Conservation (phyloP, 192 early-diverging fungal species). For the Coemansia sp. region DNA sequence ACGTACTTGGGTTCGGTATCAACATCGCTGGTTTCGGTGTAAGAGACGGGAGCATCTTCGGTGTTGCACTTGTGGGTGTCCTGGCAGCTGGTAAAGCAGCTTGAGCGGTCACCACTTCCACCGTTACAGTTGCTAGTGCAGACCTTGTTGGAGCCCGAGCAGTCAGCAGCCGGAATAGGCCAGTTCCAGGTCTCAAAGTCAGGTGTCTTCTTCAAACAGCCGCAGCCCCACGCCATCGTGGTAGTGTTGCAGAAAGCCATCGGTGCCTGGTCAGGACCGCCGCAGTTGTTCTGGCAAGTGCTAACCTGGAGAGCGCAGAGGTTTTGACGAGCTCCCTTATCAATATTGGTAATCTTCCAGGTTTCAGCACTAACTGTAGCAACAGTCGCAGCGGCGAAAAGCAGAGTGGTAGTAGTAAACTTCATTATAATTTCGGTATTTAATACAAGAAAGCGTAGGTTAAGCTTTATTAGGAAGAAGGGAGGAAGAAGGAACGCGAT, state of each 20-base stretch:
- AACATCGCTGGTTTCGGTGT: slow-evolving; percentile 28
- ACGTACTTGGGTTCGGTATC: slow-evolving; percentile 30
- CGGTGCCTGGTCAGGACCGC: slow-evolving; percentile 39
- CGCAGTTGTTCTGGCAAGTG: slow-evolving; percentile 55
- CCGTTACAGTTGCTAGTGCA: slow-evolving; percentile 43
- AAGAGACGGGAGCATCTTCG: slow-evolving; percentile 50
- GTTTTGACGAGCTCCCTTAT: slow-evolving; percentile 31
- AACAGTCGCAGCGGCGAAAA: slow-evolving; percentile 23
- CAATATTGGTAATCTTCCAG: slow-evolving; percentile 48
- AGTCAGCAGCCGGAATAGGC: slow-evolving; percentile 53
- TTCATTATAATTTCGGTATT: slow-evolving; percentile 28
- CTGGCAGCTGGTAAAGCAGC: slow-evolving; percentile 40
- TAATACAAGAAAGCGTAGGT: not conserved
- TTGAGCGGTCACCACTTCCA: slow-evolving; percentile 19
- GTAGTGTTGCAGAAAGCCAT: slow-evolving; percentile 58
- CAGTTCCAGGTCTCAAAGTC: slow-evolving; percentile 52
- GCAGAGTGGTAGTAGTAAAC: slow-evolving; percentile 16
- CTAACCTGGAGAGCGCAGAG: slow-evolving; percentile 49
- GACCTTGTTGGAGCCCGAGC: slow-evolving; percentile 32
- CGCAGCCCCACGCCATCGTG: slow-evolving; percentile 61
- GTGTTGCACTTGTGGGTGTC: slow-evolving; percentile 51
- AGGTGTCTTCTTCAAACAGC: slow-evolving; percentile 47
- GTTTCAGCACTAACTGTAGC: slow-evolving; percentile 12
- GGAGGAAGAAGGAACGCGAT: not conserved
- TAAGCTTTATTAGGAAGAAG: not conserved